phyloP scores from a whole-genome alignment of 2,329 filamentous ascomycete genomes.

The Sclerotinia nivalis region DNA sequence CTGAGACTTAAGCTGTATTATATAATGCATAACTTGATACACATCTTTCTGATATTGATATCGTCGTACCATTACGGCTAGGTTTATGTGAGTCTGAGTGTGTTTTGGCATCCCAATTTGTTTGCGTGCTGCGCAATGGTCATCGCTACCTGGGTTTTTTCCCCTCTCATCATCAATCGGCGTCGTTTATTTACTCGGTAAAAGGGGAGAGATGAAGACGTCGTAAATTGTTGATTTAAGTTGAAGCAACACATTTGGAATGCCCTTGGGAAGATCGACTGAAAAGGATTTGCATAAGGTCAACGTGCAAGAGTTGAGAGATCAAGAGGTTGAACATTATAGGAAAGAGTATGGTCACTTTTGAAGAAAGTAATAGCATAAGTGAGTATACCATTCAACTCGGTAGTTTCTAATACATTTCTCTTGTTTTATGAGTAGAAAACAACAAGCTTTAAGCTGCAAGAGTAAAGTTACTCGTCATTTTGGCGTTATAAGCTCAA shows the following conservation, averaged over 20 bases:
- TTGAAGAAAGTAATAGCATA: no score
- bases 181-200: neutral
- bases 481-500: neutral
- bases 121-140: neutral
- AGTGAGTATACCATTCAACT: neutral
- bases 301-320: neutral
- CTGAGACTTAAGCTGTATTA: neutral
- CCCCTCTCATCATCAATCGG: neutral
- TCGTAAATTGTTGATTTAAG: neutral
- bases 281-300: neutral
- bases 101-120: neutral
- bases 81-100: neutral
- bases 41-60: neutral
- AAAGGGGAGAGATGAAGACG: neutral
- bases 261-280: neutral
- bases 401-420: neutral
- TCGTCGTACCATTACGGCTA: neutral
- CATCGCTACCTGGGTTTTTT: neutral
- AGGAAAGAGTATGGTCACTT: neutral
- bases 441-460: neutral
- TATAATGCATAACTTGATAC: neutral
- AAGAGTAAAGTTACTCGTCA: neutral
- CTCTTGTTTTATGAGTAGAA: neutral
- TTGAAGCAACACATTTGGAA: neutral
- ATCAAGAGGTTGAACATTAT: neutral